Conservation (phyloP, 2,329 filamentous ascomycete genomes). For the Fusarium irregulare region DNA sequence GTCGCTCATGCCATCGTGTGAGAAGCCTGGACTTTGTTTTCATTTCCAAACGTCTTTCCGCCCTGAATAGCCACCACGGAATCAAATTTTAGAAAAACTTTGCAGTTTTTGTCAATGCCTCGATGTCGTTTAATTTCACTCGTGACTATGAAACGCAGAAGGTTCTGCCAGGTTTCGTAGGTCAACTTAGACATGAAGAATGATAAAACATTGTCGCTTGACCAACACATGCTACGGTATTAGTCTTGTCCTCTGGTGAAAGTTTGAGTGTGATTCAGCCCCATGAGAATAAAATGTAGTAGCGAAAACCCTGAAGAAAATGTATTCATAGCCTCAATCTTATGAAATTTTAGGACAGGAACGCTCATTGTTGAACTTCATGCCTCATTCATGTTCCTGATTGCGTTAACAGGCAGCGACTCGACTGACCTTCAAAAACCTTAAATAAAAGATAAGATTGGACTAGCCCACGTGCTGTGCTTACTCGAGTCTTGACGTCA, state of each 20-base stretch:
- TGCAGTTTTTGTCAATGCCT: not conserved
- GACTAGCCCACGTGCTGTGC: not conserved
- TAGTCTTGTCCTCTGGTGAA: too few relatives aligned
- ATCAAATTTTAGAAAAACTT: accelerated
- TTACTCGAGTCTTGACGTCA: not conserved
- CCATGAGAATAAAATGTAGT: too few relatives aligned
- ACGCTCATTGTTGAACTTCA: not conserved
- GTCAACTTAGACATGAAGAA: not conserved
- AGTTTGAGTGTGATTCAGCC: not conserved
- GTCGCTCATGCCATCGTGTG: too few relatives aligned
- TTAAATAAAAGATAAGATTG: not conserved
- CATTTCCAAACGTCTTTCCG: accelerated
- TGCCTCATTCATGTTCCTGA: not conserved
- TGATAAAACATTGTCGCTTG: too few relatives aligned
- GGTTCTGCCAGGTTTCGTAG: not conserved
- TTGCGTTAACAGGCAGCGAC: too few relatives aligned
- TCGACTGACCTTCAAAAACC: too few relatives aligned
- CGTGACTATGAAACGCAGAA: not conserved
- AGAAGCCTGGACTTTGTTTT: too few relatives aligned
- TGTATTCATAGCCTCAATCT: too few relatives aligned
- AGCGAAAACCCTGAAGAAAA: too few relatives aligned
- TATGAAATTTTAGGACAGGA: too few relatives aligned
- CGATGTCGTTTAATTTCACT: accelerated
- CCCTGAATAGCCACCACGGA: not conserved
- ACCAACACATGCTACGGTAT: not conserved